Conservation (phyloP, 306 rosid genomes). For the Sphenostylis stenocarpa region DNA sequence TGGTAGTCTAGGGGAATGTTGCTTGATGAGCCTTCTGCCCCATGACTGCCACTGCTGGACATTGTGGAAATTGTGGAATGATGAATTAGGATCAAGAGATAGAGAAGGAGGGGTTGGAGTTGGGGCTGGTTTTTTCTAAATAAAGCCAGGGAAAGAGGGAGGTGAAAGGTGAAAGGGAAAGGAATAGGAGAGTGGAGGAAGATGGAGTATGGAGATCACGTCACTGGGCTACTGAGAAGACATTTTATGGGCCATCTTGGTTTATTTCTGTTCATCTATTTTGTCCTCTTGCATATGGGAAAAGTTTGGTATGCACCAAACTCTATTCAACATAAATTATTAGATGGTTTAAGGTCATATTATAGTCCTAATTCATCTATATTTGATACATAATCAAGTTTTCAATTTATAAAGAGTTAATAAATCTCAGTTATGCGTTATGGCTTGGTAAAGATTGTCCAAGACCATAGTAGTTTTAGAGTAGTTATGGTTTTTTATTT, state of each 20-base stretch:
- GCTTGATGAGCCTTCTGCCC: slow-evolving; percentile 57
- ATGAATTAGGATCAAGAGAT: slow-evolving; percentile 11
- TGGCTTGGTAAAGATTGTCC: background rate
- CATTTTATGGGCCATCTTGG: slow-evolving; percentile 73
- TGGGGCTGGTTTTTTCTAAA: slow-evolving; percentile 26
- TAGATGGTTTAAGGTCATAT: background rate
- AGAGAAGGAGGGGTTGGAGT: background rate
- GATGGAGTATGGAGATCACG: slow-evolving; percentile 65
- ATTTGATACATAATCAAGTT: background rate
- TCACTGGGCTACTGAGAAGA: slow-evolving; percentile 76
- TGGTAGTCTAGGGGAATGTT: slow-evolving; percentile 13
- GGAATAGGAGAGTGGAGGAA: slow-evolving; percentile 58
- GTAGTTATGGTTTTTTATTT: too few relatives aligned
- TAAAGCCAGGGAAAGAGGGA: slow-evolving; percentile 32
- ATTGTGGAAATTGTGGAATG: slow-evolving; percentile 21
- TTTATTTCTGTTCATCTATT: slow-evolving; percentile 48
- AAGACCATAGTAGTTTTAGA: too few relatives aligned
- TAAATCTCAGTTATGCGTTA: too few relatives aligned
- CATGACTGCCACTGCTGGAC: slow-evolving; percentile 39
- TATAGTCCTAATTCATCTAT: background rate
- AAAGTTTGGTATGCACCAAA: background rate
- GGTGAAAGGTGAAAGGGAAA: slow-evolving; percentile 54
- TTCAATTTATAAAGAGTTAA: background rate
- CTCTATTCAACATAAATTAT: background rate
- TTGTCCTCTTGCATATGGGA: slow-evolving; percentile 23